Percentiles rank a stretch among this genome's conserved stretches.
Conservation (phyloP, 768 basidiomycete species). For the Sporobolomyces roseus region DNA sequence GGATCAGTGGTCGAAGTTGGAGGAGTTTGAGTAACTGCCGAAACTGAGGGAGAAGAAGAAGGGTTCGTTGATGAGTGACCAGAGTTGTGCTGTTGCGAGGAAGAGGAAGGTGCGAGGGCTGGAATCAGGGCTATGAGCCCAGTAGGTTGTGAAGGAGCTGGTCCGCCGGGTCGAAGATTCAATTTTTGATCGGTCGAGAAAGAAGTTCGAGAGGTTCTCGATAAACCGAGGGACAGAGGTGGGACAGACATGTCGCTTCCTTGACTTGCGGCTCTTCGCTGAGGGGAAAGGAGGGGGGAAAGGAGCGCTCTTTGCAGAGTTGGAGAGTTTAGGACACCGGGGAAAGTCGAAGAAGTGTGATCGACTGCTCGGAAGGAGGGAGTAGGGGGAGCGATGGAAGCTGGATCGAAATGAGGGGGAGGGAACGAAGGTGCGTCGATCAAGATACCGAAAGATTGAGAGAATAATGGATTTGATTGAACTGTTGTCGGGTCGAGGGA, state of each 20-base stretch:
- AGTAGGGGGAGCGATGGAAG: constrained; percentile 8
- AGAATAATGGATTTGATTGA: constrained; percentile 24
- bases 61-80: neutral
- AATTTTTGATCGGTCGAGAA: constrained; percentile 11
- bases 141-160: neutral
- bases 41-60: neutral
- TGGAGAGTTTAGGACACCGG: constrained; percentile 25
- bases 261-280: constrained; percentile 10
- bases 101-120: neutral
- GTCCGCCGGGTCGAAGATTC: no score
- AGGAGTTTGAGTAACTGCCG: neutral
- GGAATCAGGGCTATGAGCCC: constrained; percentile 15
- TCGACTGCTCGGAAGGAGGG: constrained; percentile 6
- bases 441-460: constrained; percentile 26
- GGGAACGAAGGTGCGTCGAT: constrained; percentile 31
- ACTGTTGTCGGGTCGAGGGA: neutral
- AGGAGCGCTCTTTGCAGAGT: constrained; percentile 36
- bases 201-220: constrained; percentile 11
- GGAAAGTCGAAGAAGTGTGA: neutral
- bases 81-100: neutral
- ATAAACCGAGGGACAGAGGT: constrained; percentile 26
- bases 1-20: neutral
- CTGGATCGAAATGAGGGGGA: constrained; percentile 22
- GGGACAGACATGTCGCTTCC: constrained; percentile 26
- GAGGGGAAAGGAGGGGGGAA: constrained; percentile 24